Percentiles rank a stretch among this genome's conserved stretches.
These are phyloP conservation scores for Sclerotinia sclerotiorum DNA, from an alignment of 2,329 filamentous ascomycete species.

Conservation along the genomic window DNA sequence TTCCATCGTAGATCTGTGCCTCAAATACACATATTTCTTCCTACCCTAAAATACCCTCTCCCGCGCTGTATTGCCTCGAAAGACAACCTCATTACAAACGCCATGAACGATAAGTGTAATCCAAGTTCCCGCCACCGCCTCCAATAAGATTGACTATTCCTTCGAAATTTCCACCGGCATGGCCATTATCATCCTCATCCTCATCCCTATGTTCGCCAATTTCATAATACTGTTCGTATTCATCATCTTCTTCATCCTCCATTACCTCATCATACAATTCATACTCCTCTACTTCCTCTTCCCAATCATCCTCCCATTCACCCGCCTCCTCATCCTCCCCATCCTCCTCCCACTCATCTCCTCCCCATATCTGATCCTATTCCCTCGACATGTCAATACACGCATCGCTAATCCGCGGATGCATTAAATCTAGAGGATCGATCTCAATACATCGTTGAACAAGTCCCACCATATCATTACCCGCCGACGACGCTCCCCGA, in stretches of 20 bases:
- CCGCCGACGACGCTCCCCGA: not conserved
- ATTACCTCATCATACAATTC: too few relatives aligned
- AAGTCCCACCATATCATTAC: not conserved
- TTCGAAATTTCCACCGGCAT: not conserved
- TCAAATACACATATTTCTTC: not conserved
- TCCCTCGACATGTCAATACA: not conserved
- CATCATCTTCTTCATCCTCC: too few relatives aligned
- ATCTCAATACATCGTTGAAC: not conserved
- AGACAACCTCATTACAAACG: too few relatives aligned
- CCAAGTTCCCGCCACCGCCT: not conserved
- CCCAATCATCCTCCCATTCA: not conserved
- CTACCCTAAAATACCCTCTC: not conserved
- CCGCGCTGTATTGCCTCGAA: not conserved
- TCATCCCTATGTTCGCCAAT: not conserved
- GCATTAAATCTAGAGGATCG: not conserved
- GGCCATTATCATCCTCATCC: not conserved
- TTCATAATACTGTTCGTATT: not conserved
- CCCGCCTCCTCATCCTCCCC: not conserved
- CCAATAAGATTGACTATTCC: not conserved
- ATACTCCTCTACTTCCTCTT: too few relatives aligned
- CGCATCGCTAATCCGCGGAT: not conserved
- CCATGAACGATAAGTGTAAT: not conserved
- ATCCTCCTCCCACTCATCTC: not conserved
- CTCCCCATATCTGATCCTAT: not conserved
- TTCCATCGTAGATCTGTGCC: too few relatives aligned